Conservation (phyloP, 1,139 yeast genomes). For the Pichia inconspicua region DNA sequence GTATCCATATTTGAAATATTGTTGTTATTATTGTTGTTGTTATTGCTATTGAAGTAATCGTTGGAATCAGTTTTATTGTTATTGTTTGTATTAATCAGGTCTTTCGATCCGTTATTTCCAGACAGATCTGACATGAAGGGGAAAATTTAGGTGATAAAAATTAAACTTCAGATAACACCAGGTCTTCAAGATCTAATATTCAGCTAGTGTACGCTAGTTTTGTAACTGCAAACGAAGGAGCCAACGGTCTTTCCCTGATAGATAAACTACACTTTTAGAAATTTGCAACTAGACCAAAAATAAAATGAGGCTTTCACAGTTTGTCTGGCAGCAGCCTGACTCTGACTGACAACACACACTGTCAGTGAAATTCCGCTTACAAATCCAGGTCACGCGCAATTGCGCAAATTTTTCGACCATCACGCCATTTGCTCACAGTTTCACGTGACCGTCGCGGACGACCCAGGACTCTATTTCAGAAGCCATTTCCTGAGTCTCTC, state of each 20-base stretch:
- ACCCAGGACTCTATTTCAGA: conserved; percentile 68
- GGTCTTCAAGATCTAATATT: too few relatives aligned
- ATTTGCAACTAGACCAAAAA: background rate
- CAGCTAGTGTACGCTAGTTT: too few relatives aligned
- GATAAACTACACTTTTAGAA: too few relatives aligned
- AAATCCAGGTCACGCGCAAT: background rate
- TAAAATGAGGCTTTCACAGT: background rate
- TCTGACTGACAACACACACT: too few relatives aligned
- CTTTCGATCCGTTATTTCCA: background rate
- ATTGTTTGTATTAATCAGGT: background rate
- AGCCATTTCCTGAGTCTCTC: conserved; percentile 53
- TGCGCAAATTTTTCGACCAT: background rate
- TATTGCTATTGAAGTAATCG: background rate
- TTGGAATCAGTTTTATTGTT: too few relatives aligned
- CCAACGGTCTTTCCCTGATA: too few relatives aligned
- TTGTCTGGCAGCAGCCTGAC: too few relatives aligned
- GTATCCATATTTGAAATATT: conserved; percentile 8
- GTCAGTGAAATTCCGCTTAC: too few relatives aligned
- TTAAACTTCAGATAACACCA: too few relatives aligned
- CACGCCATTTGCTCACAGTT: background rate
- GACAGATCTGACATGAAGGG: background rate
- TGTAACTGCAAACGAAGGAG: too few relatives aligned
- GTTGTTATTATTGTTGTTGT: background rate
- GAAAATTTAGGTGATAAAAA: too few relatives aligned
- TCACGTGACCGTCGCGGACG: conserved; percentile 59